Percentiles rank a stretch among this genome's conserved stretches.
Evolutionary conservation across 352 stramenopile genomes (phyloP).

Genomic region (Globisporangium mamillatum): DNA sequence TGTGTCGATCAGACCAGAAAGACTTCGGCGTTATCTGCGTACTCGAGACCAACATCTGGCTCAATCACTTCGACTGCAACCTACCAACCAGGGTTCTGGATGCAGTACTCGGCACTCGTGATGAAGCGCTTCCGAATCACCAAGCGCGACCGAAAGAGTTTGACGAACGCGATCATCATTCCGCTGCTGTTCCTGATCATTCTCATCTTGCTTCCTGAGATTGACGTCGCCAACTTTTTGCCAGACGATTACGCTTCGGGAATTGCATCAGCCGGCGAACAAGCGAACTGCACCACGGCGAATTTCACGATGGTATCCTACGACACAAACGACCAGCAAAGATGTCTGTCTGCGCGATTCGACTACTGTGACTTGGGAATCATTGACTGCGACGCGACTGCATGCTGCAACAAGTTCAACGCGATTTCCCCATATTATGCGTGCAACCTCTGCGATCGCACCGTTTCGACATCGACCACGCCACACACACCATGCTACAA

Average conservation of each 20-base stretch:
- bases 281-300: constrained; percentile 22
- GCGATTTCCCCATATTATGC: constrained; percentile 38
- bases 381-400: constrained; percentile 31
- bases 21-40: constrained; percentile 33
- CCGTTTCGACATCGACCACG: background rate
- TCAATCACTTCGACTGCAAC: constrained; percentile 25
- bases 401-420: constrained; percentile 38
- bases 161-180: constrained; percentile 56
- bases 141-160: constrained; percentile 59
- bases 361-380: constrained; percentile 42
- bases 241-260: constrained; percentile 28
- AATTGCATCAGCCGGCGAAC: constrained; percentile 20
- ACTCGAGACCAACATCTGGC: constrained; percentile 25
- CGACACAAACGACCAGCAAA: constrained; percentile 9
- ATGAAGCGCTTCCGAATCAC: constrained; percentile 63
- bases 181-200: constrained; percentile 61
- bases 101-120: constrained; percentile 48
- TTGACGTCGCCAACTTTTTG: constrained; percentile 47
- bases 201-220: constrained; percentile 44
- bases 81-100: constrained; percentile 26
- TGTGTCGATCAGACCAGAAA: constrained; percentile 31
- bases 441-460: constrained; percentile 26
- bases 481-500: constrained; percentile 27
- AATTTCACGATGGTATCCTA: constrained; percentile 28
- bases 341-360: constrained; percentile 15